Conservation (phyloP, 116 monocot species). For the Trichopus zeylanicus region DNA sequence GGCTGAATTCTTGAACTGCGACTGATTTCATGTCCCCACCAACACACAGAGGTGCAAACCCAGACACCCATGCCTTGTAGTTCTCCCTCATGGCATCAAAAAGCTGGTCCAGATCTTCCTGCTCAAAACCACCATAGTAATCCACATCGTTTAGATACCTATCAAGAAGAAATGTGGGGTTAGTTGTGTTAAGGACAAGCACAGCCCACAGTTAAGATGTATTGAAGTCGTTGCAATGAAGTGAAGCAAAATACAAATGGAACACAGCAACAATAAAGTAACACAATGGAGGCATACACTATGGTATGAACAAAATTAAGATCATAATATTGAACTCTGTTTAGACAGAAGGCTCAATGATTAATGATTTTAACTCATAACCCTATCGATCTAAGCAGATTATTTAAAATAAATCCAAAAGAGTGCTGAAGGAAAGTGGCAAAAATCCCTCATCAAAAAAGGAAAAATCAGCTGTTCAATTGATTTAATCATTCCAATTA, state of each 20-base stretch:
- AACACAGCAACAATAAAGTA: neutral
- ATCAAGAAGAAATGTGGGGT: neutral
- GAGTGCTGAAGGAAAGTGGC: too few species aligned
- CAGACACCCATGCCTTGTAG: slow-evolving; percentile 91
- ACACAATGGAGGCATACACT: neutral
- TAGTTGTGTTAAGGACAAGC: too few species aligned
- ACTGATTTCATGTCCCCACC: slow-evolving; percentile 95
- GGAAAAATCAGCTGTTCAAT: too few species aligned
- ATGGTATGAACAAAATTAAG: too few species aligned
- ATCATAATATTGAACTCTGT: too few species aligned
- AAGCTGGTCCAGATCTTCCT: slow-evolving; percentile 80
- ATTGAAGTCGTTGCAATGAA: neutral
- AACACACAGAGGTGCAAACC: slow-evolving; percentile 72
- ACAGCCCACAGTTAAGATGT: too few species aligned
- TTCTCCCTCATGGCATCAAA: slow-evolving; percentile 83
- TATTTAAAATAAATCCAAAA: too few species aligned
- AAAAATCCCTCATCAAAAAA: too few species aligned
- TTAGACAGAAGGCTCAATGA: too few species aligned
- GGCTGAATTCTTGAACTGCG: slow-evolving; percentile 93
- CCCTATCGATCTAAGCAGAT: too few species aligned
- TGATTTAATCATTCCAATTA: too few species aligned
- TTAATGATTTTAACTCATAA: too few species aligned
- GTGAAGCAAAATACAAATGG: neutral
- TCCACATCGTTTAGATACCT: slow-evolving; percentile 91
- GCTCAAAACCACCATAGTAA: slow-evolving; percentile 93